These are phyloP conservation scores for Lasiodiplodia sp. DNA, from an alignment of 2,329 filamentous ascomycete species.

Conservation along the genomic window DNA sequence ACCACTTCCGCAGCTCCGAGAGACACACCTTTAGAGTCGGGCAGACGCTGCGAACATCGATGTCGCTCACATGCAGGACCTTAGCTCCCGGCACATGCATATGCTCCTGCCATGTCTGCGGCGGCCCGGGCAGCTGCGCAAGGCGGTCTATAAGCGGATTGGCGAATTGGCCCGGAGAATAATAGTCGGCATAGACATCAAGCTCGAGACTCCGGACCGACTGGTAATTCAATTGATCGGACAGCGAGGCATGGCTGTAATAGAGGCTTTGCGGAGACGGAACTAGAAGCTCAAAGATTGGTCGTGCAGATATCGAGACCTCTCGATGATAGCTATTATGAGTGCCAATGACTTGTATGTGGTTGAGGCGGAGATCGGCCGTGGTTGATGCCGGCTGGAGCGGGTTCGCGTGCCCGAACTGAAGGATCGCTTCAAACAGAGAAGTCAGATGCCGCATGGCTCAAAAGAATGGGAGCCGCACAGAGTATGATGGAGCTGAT, in stretches of 20 bases:
- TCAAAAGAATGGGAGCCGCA: not conserved
- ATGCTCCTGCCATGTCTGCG: slow-evolving; percentile 44
- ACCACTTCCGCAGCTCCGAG: slow-evolving; percentile 54
- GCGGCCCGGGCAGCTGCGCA: slow-evolving; percentile 49
- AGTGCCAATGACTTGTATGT: slow-evolving; percentile 60
- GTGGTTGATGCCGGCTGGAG: not conserved
- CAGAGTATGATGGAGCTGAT: slow-evolving; percentile 11
- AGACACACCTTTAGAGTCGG: slow-evolving; percentile 57
- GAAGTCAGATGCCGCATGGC: slow-evolving; percentile 16
- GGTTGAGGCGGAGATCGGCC: slow-evolving; percentile 56
- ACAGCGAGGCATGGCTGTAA: slow-evolving; percentile 57
- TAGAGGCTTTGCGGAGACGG: slow-evolving; percentile 52
- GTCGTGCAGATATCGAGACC: slow-evolving; percentile 51
- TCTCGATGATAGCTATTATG: slow-evolving; percentile 63
- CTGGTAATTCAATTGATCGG: slow-evolving; percentile 56
- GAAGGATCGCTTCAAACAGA: slow-evolving; percentile 12
- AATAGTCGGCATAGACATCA: slow-evolving; percentile 57
- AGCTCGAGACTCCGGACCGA: slow-evolving; percentile 58
- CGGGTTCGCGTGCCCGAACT: slow-evolving; percentile 6
- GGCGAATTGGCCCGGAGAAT: slow-evolving; percentile 57
- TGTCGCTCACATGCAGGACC: slow-evolving; percentile 60
- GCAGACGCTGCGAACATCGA: slow-evolving; percentile 56
- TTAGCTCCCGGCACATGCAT: slow-evolving; percentile 56
- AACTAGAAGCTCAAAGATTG: slow-evolving; percentile 49
- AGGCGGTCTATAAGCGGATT: slow-evolving; percentile 53